phyloP scores from a whole-genome alignment of 169 alveolate genomes.

The Ichthyophthirius multifiliis region DNA sequence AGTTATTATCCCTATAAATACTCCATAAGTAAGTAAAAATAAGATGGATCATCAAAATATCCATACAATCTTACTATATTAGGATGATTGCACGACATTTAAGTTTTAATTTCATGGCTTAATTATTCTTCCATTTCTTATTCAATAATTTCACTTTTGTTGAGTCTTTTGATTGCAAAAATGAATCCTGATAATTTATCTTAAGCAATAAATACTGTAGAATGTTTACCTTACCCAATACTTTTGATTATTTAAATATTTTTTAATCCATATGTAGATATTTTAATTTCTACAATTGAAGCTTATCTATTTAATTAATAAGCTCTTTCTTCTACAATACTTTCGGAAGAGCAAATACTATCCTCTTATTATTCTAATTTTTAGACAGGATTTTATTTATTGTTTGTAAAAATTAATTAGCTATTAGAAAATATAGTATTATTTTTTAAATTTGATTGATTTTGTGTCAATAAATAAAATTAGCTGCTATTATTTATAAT shows the following conservation, averaged over 20 bases:
- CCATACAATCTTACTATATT: constrained; percentile 9
- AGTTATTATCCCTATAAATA: constrained; percentile 22
- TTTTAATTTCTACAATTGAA: too few species aligned
- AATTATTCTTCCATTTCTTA: neutral
- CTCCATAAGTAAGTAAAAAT: constrained; percentile 18
- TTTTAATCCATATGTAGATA: neutral
- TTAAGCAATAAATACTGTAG: neutral
- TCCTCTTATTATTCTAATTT: too few species aligned
- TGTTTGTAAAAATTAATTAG: too few species aligned
- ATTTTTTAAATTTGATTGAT: too few species aligned
- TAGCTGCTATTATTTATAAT: too few species aligned
- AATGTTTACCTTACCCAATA: neutral
- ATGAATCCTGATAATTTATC: neutral
- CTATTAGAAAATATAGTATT: too few species aligned
- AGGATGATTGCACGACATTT: neutral
- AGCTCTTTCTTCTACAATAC: too few species aligned
- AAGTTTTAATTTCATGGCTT: neutral
- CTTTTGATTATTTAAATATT: neutral
- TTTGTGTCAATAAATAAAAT: too few species aligned
- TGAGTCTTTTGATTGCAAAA: neutral
- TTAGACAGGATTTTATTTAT: too few species aligned
- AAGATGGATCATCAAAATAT: constrained; percentile 12
- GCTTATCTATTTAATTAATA: too few species aligned
- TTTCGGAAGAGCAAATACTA: too few species aligned
- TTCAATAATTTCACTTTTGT: neutral